Evolutionary conservation across 139 green algal genomes (phyloP), one percentile per base, ranked within the genome.

Genomic region (Eudorina sp.): DNA sequence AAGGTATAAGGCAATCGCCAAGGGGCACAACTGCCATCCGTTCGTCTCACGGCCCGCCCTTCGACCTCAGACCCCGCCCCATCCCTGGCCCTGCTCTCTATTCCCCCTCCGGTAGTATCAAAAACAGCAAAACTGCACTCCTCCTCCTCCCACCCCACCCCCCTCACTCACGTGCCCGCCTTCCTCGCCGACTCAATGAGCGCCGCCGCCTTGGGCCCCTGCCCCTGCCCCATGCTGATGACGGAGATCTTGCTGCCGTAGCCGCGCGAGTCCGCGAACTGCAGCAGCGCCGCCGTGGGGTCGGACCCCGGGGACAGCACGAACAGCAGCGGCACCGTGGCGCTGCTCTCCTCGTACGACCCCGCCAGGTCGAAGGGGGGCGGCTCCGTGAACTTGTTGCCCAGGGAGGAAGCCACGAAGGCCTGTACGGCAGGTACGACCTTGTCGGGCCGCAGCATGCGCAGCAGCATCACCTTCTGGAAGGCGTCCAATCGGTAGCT

Each of bases 361-460:
- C 88, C 94, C 34, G 83, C 76, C 53, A 38, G 43, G 21, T 53
- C 82, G 31, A 97, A 90, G 85, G 97, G 88, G 77, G 96, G 96
- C 43, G 93, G 89, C 90, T 96, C 92, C 45, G 95, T 92, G 86
- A 96, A 97, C 29, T 83, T 73, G 8, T 25, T 21, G 21, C 95
- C 95, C 66, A 97, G 85, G 29, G 90, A n/a, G 27, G 73, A 68
- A 0, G 84, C 62, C 14, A 97, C 92, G 86, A 96, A 97, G 81
- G 86, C 88, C 80, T 91, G 84, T 9, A 96, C 74, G 53, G 75
- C 95, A 31, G 92, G 83, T 21, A 94, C 76, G 38, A 97, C 85
- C 90, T 96, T 97, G 90, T 98, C 96, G 9, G 95, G 93, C 5
- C 96, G 89, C n/a, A 98, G 85, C 82, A 90, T 94, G 41, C 94